Evolutionary conservation across 1,139 yeast species (phyloP).

Genomic region (Suhomyces bolitotheri): DNA sequence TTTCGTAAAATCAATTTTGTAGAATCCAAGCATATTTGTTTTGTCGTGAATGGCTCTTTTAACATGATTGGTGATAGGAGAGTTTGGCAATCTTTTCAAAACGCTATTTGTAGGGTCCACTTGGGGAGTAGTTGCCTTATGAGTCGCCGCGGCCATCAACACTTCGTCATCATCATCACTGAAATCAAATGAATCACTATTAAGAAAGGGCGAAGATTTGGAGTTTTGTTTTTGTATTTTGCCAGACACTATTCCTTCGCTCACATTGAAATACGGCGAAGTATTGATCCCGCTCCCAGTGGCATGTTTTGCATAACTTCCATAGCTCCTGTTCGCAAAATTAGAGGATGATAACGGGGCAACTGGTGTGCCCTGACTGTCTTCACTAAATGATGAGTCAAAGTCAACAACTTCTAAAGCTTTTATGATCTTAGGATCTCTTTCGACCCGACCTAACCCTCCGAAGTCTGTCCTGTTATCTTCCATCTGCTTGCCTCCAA

Average conservation of each 20-base stretch:
- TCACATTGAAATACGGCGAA: too few species aligned
- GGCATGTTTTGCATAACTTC: too few species aligned
- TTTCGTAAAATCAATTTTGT: conserved; percentile 5
- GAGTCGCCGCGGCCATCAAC: conserved; percentile 12
- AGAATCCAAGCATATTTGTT: conserved; percentile 11
- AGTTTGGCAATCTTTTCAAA: conserved; percentile 7
- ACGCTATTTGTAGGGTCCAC: neutral
- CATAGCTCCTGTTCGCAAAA: neutral
- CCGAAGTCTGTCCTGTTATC: conserved; percentile 1
- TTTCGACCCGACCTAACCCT: conserved; percentile 9
- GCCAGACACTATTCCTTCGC: neutral
- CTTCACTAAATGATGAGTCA: conserved; percentile 16
- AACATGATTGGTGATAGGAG: conserved; percentile 1
- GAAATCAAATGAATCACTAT: conserved; percentile 12
- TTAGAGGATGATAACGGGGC: neutral
- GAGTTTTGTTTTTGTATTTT: neutral
- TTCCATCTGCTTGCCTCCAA: conserved; percentile 2
- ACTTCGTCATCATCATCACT: conserved; percentile 15
- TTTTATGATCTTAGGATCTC: conserved; percentile 12
- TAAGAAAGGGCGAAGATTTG: neutral
- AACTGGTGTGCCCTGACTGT: conserved; percentile 4
- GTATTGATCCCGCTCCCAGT: too few species aligned
- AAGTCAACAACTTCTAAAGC: conserved; percentile 14
- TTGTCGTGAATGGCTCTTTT: conserved; percentile 1
- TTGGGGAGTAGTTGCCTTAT: neutral